phyloP scores from a whole-genome alignment of 2,329 filamentous ascomycete genomes.

The Fusarium haematococcum region DNA sequence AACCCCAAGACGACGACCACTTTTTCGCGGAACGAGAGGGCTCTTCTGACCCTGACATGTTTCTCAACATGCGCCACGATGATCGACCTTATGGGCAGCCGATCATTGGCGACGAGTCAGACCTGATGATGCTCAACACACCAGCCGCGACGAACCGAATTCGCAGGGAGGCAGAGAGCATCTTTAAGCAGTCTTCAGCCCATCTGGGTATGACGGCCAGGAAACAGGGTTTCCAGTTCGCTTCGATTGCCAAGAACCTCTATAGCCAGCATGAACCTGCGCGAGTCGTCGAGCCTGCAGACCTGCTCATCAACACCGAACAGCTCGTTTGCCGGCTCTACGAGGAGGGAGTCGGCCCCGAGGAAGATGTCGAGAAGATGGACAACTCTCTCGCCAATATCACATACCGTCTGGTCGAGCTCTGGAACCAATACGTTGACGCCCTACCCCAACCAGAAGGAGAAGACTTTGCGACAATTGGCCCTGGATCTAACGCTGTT shows the following conservation, averaged over 20 bases:
- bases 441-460: conserved; percentile 61
- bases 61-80: conserved; percentile 61
- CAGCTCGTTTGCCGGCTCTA: conserved; percentile 75
- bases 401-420: conserved; percentile 61
- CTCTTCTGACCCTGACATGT: conserved; percentile 60
- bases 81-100: conserved; percentile 54
- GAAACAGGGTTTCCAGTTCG: conserved; percentile 73
- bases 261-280: conserved; percentile 68
- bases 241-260: conserved; percentile 78
- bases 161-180: conserved; percentile 66
- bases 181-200: conserved; percentile 65
- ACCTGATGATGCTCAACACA: conserved; percentile 67
- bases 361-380: conserved; percentile 67
- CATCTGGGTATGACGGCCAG: conserved; percentile 55
- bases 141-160: conserved; percentile 66
- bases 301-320: conserved; percentile 82
- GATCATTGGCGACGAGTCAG: conserved; percentile 59
- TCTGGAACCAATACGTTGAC: conserved; percentile 68
- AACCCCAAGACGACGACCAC: conserved; percentile 52
- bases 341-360: conserved; percentile 67
- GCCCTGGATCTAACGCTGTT: conserved; percentile 70
- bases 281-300: conserved; percentile 74
- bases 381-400: conserved; percentile 67
- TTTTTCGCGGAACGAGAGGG: conserved; percentile 52
- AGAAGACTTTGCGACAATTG: conserved; percentile 71